Conservation (phyloP, 768 basidiomycete genomes). For the Mrakia gelida region DNA sequence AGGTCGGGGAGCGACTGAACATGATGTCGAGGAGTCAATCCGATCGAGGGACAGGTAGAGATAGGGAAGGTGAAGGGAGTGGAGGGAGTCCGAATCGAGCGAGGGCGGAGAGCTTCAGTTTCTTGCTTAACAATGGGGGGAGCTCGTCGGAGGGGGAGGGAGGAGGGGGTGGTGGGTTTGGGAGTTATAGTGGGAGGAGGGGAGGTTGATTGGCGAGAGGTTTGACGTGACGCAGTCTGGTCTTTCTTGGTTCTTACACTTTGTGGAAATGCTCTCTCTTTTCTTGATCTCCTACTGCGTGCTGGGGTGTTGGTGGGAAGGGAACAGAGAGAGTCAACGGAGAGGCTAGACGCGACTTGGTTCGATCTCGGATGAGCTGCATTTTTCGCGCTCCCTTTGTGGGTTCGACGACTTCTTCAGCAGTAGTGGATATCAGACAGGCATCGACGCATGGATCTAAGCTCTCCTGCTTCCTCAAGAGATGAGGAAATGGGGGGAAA, state of each 20-base stretch:
- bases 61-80: not conserved
- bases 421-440: too few relatives aligned
- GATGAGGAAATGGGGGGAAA: too few relatives aligned
- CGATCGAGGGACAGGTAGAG: not conserved
- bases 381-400: too few relatives aligned
- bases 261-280: not conserved
- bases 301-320: too few relatives aligned
- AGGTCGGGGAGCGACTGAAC: not conserved
- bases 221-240: too few relatives aligned
- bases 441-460: too few relatives aligned
- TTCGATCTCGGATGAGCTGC: too few relatives aligned
- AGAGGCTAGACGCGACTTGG: not conserved
- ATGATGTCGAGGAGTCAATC: not conserved
- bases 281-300: not conserved
- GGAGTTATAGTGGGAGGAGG: not conserved
- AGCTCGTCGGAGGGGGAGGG: not conserved
- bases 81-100: not conserved
- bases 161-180: not conserved
- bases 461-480: too few relatives aligned
- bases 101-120: slow-evolving; percentile 28
- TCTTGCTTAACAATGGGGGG: slow-evolving; percentile 10
- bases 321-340: too few relatives aligned
- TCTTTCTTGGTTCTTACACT: not conserved
- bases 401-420: too few relatives aligned
- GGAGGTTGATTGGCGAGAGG: too few relatives aligned